A percentile compares a stretch with the other conserved stretches of the same genome.
phyloP scores from a whole-genome alignment of 2,329 filamentous ascomycete genomes.

The Trichoderma koningii region DNA sequence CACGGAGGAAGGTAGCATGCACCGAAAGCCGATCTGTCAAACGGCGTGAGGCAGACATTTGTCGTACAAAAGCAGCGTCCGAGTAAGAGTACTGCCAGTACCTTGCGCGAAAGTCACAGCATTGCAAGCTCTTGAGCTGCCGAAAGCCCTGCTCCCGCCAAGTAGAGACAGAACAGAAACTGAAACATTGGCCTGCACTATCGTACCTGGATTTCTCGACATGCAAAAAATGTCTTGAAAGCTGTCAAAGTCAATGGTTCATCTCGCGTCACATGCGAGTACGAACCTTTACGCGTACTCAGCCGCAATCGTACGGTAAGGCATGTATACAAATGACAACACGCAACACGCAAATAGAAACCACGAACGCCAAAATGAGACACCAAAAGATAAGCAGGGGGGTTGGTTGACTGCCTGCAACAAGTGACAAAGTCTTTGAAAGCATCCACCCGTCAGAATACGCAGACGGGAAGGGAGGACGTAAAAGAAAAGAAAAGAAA shows the following conservation, averaged over 20 bases:
- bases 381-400: slow-evolving; percentile 12
- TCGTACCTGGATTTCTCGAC: too few species aligned
- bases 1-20: neutral
- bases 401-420: neutral
- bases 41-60: neutral
- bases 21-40: slow-evolving; percentile 23
- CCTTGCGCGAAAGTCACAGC: neutral
- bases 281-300: neutral
- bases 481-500: neutral
- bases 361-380: neutral
- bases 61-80: neutral
- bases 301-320: neutral
- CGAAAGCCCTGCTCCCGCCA: neutral
- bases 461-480: too few species aligned
- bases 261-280: slow-evolving; percentile 20
- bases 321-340: too few species aligned
- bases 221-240: neutral
- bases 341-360: neutral
- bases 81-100: neutral
- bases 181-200: slow-evolving; percentile 16
- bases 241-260: slow-evolving; percentile 3
- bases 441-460: slow-evolving; percentile 3
- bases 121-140: neutral
- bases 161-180: neutral
- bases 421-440: neutral